Evolutionary conservation across 352 stramenopile species (phyloP), one percentile per base, ranked within the genome.

Genomic region (Globisporangium viniferum): DNA sequence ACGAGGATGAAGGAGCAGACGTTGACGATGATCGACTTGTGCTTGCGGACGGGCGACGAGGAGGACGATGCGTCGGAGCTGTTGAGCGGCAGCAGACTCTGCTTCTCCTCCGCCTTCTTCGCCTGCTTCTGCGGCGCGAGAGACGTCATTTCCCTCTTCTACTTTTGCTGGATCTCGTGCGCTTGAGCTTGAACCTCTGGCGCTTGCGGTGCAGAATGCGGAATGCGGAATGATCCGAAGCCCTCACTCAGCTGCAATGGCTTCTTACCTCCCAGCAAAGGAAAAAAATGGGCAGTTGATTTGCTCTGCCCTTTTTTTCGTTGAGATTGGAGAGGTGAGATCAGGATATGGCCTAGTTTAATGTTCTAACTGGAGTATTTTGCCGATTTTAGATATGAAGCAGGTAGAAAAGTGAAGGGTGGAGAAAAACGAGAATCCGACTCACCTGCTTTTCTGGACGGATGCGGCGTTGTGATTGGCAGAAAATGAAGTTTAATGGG

Each of bases 1-100:
- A 93, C 84, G 63, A 96, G 86, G 64, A 96, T 96, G 74, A 90
- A 96, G 1, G 86, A 93, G 78, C 88, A 96, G 60, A 95, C 84
- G 73, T 74, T 92, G 54, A 93, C 62, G 69, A 95, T 93, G 68
- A 94, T 90, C 31, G 88, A 95, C 64, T 82, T 80, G 63, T 87
- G 77, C 49, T 68, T 69, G 33, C 44, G 27, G 24, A 24, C 20
- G 9, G 27, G 51, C n/a, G 66, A 62, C 3, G 4, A 9, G 27
- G 27, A 54, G 7, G 27, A 39, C 36, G 27, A 39, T 22, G 39
- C 31, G 10, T 49, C 20, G 7, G 5, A 27, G 53, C 39, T 48
- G n/a, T 53, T 59, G 44, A 68, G 60, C 7, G 58, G 59, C 48
- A 56, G 54, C 29, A 62, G 58, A 44, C 56, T 76, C 57, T 59